phyloP scores from a whole-genome alignment of 257 asterid genomes.

The Henckelia pumila region DNA sequence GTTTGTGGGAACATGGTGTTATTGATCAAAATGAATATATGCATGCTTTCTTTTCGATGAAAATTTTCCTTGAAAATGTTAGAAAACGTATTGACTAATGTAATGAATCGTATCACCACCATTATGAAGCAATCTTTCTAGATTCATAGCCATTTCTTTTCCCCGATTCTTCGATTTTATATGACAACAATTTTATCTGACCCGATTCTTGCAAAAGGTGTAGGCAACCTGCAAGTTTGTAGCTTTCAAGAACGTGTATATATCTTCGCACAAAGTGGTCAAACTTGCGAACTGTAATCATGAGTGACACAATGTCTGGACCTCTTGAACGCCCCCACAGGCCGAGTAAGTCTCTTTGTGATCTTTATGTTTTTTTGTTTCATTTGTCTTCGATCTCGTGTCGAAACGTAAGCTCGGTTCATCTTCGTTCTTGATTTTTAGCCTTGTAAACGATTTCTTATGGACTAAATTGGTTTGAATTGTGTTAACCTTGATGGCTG shows the following conservation, averaged over 20 bases:
- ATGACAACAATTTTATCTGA: not conserved
- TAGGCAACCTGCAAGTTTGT: constrained; percentile 20
- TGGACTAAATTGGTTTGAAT: not conserved
- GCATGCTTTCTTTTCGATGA: not conserved
- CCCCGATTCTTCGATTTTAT: not conserved
- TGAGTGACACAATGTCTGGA: constrained; percentile 47
- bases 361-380: not conserved
- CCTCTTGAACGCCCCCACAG: constrained; percentile 37
- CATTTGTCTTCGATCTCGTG: not conserved
- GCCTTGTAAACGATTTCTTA: not conserved
- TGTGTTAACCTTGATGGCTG: not conserved
- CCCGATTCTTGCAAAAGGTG: constrained; percentile 19
- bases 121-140: not conserved
- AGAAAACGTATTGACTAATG: not conserved
- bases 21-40: not conserved
- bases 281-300: constrained; percentile 27
- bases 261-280: not conserved
- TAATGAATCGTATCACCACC: not conserved
- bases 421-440: not conserved
- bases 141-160: not conserved
- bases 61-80: not conserved
- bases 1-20: not conserved
- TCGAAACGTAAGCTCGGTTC: not conserved
- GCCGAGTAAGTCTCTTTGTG: constrained; percentile 26
- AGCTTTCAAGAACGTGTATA: not conserved